Evolutionary conservation across 345 rosid species (phyloP), one percentile per base, ranked within the genome.

Genomic region (Adansonia digitata): DNA sequence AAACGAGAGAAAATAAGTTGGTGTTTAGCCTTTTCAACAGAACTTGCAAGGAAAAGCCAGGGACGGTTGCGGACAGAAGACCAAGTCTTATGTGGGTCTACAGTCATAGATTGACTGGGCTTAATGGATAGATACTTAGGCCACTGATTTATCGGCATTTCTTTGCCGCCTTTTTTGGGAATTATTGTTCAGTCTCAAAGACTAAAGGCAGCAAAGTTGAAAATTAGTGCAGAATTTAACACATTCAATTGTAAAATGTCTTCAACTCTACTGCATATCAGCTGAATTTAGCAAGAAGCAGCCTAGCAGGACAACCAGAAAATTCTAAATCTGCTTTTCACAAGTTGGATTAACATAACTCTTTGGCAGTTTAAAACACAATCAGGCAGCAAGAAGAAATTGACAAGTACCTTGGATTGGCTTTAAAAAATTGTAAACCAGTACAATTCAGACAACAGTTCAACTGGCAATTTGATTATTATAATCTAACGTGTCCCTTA

Each of bases 51-150:
- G 45, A 35, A 53, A 56, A 53, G 29, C 45, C 31, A 60, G 15
- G 39, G 39, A 26, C 18, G 52, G 53, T 17, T 57, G 69, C 65
- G 14, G 67, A 40, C 10, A n/a, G 9, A 55, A 31, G 78, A 68
- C 74, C 57, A 31, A 67, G 66, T 75, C 78, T 22, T 52, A n/a
- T 11, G n/a, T n/a, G 56, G 4, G 34, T 68, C 39, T n/a, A 40
- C 52, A 34, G n/a, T 75, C 78, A 40, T 18, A 5, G 52, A 74
- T 35, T 60, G 69, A 64, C 77, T 5, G 2, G 11, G 61, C 37
- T 53, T 31, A 60, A 61, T 42, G 55, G 0, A 12, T 12, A 52
- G 65, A 65, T 31, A 63, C 42, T 48, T 12, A 29, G 22, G 17
- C n/a, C 56, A 73, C 14, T 71, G 63, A 7, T 22, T 35, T 26